These are phyloP conservation scores for Paecilomyces fulvus DNA, from an alignment of 2,329 filamentous ascomycete genomes.

Conservation along the genomic window DNA sequence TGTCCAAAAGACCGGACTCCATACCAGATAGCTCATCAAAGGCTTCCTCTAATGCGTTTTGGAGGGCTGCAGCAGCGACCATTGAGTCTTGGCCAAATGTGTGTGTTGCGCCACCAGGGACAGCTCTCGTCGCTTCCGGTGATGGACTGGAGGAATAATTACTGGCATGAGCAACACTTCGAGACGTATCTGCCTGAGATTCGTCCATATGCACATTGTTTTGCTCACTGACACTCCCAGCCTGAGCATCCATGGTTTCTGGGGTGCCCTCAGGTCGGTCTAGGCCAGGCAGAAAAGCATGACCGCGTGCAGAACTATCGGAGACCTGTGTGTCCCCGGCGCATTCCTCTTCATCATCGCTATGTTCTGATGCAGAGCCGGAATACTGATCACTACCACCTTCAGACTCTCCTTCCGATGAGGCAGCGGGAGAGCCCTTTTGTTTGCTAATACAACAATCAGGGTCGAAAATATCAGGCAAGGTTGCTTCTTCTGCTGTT, in stretches of 20 bases:
- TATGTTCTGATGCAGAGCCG: constrained; percentile 9
- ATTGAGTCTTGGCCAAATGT: not conserved
- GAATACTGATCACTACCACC: not conserved
- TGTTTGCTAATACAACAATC: constrained; percentile 13
- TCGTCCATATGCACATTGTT: not conserved
- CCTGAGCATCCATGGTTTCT: not conserved
- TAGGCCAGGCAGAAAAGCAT: not conserved
- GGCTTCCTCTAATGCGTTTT: not conserved
- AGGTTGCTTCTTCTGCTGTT: constrained; percentile 12
- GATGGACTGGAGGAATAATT: not conserved
- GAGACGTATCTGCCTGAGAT: not conserved
- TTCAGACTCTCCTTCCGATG: not conserved
- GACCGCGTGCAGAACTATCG: not conserved
- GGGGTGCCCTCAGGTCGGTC: not conserved
- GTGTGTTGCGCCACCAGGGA: not conserved
- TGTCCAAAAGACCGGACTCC: not conserved
- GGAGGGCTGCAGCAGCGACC: not conserved
- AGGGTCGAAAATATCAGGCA: constrained; percentile 21
- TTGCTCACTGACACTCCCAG: not conserved
- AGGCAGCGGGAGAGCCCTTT: not conserved
- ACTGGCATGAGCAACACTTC: not conserved
- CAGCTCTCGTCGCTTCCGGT: not conserved
- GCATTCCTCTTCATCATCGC: constrained; percentile 6
- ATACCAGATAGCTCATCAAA: not conserved
- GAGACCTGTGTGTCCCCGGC: not conserved